A percentile compares a stretch with the other conserved stretches of the same genome.
Conservation (phyloP, 2,329 filamentous ascomycete genomes). For the Arthrinium phaeospermum region DNA sequence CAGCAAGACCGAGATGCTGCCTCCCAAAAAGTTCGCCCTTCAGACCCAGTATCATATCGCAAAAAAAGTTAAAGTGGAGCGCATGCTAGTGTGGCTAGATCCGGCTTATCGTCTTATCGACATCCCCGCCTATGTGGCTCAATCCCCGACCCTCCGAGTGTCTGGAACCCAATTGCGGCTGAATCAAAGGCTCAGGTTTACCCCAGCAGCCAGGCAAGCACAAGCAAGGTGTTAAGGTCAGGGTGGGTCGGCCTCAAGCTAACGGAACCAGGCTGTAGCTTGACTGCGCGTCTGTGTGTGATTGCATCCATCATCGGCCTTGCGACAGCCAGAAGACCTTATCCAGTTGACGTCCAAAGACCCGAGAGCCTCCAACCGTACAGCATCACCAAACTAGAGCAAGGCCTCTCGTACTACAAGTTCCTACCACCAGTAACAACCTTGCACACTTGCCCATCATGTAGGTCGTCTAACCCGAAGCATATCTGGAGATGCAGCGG, state of each 20-base stretch:
- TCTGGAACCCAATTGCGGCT: constrained; percentile 7
- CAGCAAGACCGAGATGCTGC: constrained; percentile 19
- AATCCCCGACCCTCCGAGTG: constrained; percentile 29
- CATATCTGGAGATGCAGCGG: neutral
- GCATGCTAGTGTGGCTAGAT: constrained; percentile 3
- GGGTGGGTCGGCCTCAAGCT: constrained; percentile 24
- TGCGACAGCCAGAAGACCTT: constrained; percentile 19
- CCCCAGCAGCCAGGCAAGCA: neutral
- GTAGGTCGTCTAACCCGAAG: constrained; percentile 22
- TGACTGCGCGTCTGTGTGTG: constrained; percentile 41
- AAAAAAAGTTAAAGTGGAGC: constrained; percentile 28
- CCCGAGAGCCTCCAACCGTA: constrained; percentile 19
- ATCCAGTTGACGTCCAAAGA: constrained; percentile 19
- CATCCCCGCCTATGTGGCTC: constrained; percentile 21
- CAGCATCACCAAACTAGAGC: constrained; percentile 9
- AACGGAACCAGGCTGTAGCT: constrained; percentile 49
- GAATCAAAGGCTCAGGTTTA: neutral
- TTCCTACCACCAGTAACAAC: neutral
- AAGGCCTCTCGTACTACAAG: constrained; percentile 24
- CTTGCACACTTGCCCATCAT: constrained; percentile 13
- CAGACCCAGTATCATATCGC: constrained; percentile 26
- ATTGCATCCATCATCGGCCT: constrained; percentile 20
- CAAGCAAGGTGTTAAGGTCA: neutral
- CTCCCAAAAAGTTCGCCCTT: constrained; percentile 18
- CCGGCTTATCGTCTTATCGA: neutral